phyloP scores from a whole-genome alignment of 495 filamentous ascomycete species.

The Aspergillus ellipticus region DNA sequence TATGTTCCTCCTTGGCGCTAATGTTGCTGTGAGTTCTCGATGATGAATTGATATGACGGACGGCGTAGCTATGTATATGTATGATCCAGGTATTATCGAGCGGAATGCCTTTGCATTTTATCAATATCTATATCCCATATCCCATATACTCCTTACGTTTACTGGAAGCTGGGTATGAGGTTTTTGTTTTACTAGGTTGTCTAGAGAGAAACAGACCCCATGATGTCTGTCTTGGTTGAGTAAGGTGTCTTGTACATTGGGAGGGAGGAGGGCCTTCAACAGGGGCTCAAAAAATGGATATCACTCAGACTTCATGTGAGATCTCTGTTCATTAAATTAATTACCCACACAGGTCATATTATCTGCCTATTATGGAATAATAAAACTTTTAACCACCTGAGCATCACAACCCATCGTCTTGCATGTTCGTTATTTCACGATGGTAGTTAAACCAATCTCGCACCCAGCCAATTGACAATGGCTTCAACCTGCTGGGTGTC shows the following conservation, averaged over 20 bases:
- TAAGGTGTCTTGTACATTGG: too few species aligned
- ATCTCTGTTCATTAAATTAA: too few species aligned
- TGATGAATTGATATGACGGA: constrained; percentile 21
- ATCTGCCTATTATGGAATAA: too few species aligned
- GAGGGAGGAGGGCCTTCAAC: too few species aligned
- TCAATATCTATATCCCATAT: background rate
- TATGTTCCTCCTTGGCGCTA: background rate
- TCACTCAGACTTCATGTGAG: too few species aligned
- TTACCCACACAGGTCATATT: too few species aligned
- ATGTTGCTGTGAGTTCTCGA: constrained; percentile 1
- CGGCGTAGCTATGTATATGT: constrained; percentile 13
- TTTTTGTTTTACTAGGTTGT: too few species aligned
- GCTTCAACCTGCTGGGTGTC: constrained; percentile 25
- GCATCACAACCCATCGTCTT: background rate
- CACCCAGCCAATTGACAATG: constrained; percentile 30
- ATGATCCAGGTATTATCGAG: constrained; percentile 15
- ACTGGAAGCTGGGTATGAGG: too few species aligned
- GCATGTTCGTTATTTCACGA: background rate
- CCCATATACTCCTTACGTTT: too few species aligned
- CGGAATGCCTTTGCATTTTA: constrained; percentile 9
- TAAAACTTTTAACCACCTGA: background rate
- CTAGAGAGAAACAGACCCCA: too few species aligned
- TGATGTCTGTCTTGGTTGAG: too few species aligned
- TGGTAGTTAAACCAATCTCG: constrained; percentile 20
- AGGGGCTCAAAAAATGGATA: too few species aligned